Evolutionary conservation across 805 yeast genomes (phyloP), one percentile per base, ranked within the genome.

Genomic region (Metschnikowia shivogae): DNA sequence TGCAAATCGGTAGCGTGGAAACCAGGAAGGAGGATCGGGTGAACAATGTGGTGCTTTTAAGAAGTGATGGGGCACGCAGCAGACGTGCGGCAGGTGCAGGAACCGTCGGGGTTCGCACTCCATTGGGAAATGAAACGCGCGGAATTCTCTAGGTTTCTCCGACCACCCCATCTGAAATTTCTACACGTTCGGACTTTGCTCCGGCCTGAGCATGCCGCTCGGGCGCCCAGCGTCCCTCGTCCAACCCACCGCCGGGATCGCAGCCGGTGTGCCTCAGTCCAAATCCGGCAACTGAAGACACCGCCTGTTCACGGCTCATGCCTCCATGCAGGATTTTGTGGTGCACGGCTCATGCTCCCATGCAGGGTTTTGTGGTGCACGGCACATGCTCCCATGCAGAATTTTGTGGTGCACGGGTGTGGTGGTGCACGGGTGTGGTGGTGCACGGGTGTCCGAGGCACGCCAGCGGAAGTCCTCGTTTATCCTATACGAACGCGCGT

Each of bases 401-500:
- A 17, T 2, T 17, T 17, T 17, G 8, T 27, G 29, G 29, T 27
- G 29, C 11, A 27, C 29, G 29, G 29, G 29, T 27, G 29, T 27
- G 29, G 8, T 27, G 29, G 29, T 27, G 29, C 11, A 27, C 29
- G 29, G 29, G 29, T 27, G 29, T 27, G 29, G 4, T 22, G 26
- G 26, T 22, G 26, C 8, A 22, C 26, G 26, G 26, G 8, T 22
- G 26, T 22, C 2, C 6, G 24, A 22, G 24, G 19, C 8, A 10
- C 10, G 19, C 9, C 1, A 8, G 34, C 34, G 14, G 34, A 13
- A 6, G 12, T 12, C 14, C 28, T 28, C 40, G 33, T 29, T 19
- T 37, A 37, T 20, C 34, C 24, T 36, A 37, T 29, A 37, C 40
- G 40, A 37, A 4, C 39, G 24, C 39, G 32, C 38, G 9, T 26